phyloP scores from a whole-genome alignment of 805 yeast genomes.

The Yarrowia porcina region DNA sequence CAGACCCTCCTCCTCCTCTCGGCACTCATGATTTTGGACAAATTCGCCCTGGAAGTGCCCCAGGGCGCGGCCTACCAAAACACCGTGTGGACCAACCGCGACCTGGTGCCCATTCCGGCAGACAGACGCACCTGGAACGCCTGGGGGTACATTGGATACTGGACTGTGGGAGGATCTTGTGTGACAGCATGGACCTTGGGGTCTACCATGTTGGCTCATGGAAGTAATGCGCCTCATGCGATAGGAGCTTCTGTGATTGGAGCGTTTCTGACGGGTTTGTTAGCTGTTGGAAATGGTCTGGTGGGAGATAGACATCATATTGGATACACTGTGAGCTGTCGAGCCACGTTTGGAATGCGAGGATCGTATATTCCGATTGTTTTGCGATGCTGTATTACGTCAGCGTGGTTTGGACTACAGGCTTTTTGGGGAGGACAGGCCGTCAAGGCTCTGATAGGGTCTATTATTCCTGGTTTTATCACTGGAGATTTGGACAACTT shows the following conservation, averaged over 20 bases:
- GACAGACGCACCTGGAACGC: conserved; percentile 48
- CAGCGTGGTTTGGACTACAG: conserved; percentile 49
- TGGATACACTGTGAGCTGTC: conserved; percentile 47
- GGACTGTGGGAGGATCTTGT: conserved; percentile 36
- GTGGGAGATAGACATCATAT: conserved; percentile 50
- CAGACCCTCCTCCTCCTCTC: too few relatives aligned
- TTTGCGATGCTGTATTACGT: conserved; percentile 45
- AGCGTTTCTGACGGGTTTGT: conserved; percentile 41
- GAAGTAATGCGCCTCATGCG: conserved; percentile 45
- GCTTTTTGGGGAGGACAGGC: conserved; percentile 49
- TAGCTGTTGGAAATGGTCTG: conserved; percentile 46
- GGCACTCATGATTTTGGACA: not conserved
- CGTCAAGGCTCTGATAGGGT: conserved; percentile 41
- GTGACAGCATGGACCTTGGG: conserved; percentile 46
- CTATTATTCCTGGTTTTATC: conserved; percentile 41
- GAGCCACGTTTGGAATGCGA: conserved; percentile 48
- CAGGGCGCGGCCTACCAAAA: conserved; percentile 26
- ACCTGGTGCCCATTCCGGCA: conserved; percentile 47
- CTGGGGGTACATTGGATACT: conserved; percentile 40
- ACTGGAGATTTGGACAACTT: conserved; percentile 41
- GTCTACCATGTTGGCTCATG: conserved; percentile 44
- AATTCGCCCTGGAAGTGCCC: conserved; percentile 25
- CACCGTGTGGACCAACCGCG: conserved; percentile 33
- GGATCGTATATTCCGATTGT: conserved; percentile 47
- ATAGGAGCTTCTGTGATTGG: conserved; percentile 47